phyloP scores from a whole-genome alignment of 768 basidiomycete genomes.

The Suillus hirtellus region DNA sequence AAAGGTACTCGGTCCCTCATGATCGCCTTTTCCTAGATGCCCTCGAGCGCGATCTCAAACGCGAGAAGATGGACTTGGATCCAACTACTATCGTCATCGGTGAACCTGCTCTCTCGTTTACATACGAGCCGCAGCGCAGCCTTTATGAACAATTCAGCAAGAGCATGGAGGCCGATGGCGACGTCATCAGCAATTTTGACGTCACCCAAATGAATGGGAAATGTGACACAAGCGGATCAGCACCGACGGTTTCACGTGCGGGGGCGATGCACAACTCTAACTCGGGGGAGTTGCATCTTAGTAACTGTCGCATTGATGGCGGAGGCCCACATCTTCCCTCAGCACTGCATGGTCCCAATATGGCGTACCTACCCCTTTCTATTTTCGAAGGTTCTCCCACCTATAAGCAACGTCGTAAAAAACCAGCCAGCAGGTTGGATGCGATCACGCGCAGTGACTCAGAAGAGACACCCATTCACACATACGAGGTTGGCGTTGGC shows the following conservation, averaged over 20 bases:
- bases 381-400: conserved; percentile 81
- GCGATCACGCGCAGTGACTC: conserved; percentile 29
- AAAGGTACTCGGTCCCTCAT: conserved; percentile 95
- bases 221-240: conserved; percentile 15
- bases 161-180: conserved; percentile 27
- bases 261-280: conserved; percentile 15
- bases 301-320: conserved; percentile 24
- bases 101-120: conserved; percentile 87
- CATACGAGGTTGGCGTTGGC: conserved; percentile 25
- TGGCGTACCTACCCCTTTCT: conserved; percentile 64
- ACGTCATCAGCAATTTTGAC: conserved; percentile 9
- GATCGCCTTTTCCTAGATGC: conserved; percentile 97
- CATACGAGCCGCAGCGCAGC: conserved; percentile 81
- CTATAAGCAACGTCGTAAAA: conserved; percentile 89
- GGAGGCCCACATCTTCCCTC: conserved; percentile 21
- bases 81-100: conserved; percentile 75
- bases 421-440: conserved; percentile 46
- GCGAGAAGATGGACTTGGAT: conserved; percentile 89
- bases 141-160: conserved; percentile 87
- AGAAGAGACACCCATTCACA: conserved; percentile 21
- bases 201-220: conserved; percentile 15
- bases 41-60: conserved; percentile 92
- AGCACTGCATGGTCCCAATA: conserved; percentile 19
- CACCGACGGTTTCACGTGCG: conserved; percentile 11
- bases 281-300: conserved; percentile 22